Evolutionary conservation across 2,329 filamentous ascomycete species (phyloP), one percentile per base, ranked within the genome.

Genomic region (Colletotrichum eremochloae): DNA sequence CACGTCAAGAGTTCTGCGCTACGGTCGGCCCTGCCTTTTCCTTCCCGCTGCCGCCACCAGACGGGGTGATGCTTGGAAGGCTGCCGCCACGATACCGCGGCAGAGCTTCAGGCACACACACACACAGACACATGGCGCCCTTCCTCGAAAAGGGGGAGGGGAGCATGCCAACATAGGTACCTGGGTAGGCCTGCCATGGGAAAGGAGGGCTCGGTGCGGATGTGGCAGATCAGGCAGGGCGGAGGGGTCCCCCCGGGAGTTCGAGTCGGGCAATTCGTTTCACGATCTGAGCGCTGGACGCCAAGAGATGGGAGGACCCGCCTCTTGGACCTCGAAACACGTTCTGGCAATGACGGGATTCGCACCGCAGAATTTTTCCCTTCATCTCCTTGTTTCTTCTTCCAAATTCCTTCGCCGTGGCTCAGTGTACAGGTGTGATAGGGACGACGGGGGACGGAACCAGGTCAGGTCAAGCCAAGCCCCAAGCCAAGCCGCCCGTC

Each of bases 261-360:
- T 33, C 60, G 66, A 72, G 69, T 69, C 69, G 69, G 69, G 60
- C 60, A 66, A 64, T 69, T 72, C 55, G 69, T 72, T 72, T 72
- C 69, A 72, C 31, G 53, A 72, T 69, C 69, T 61, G 66, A 64
- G 69, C 69, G 69, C 69, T 69, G 69, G 66, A 66, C 69, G 69
- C 69, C 69, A 69, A 69, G 69, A 68, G 58, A 72, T 72, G 69
- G 66, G 53, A 69, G 60, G 69, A 61, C 69, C 66, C 69, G 69
- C 69, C 69, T 24, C 62, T 65, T 65, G 60, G 69, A 55, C 66
- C 60, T 72, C 66, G 69, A 72, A 72, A 72, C 69, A 63, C 64
- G 58, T 38, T 48, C 29, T 55, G 65, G 64, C 68, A 46, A 71
- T 67, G 63, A 42, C 46, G 46, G 46, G 33, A 42, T 55, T 60